Conservation (phyloP, 495 filamentous ascomycete genomes). For the Penicillium argentinense region DNA sequence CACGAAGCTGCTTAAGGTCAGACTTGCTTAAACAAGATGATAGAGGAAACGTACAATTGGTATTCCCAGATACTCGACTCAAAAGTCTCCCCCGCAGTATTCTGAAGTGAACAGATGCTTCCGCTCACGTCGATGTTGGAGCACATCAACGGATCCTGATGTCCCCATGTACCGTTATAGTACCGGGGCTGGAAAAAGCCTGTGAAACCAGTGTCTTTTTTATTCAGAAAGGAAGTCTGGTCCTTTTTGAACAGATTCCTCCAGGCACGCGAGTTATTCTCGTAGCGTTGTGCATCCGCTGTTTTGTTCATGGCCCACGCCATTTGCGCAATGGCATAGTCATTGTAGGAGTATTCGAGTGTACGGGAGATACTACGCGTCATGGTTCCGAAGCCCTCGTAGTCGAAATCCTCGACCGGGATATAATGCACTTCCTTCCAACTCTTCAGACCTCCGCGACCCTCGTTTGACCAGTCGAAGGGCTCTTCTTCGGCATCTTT, state of each 20-base stretch:
- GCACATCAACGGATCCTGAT: constrained; percentile 55
- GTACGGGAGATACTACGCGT: constrained; percentile 67
- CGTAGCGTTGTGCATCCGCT: constrained; percentile 58
- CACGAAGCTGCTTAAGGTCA: constrained; percentile 48
- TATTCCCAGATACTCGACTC: constrained; percentile 73
- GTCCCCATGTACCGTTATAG: constrained; percentile 57
- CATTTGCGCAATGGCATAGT: constrained; percentile 60
- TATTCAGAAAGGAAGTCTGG: constrained; percentile 45
- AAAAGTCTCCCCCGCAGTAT: constrained; percentile 56
- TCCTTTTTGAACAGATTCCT: constrained; percentile 65
- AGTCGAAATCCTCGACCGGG: constrained; percentile 69
- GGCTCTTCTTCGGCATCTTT: constrained; percentile 68
- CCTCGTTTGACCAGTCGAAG: constrained; percentile 68
- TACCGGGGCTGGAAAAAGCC: constrained; percentile 70
- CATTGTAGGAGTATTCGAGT: constrained; percentile 70
- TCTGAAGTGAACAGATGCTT: constrained; percentile 64
- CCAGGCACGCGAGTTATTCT: constrained; percentile 63
- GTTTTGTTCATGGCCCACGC: constrained; percentile 55
- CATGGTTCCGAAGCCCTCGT: constrained; percentile 70
- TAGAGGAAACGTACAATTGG: constrained; percentile 49
- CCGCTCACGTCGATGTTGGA: constrained; percentile 43
- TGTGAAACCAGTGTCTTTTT: constrained; percentile 48
- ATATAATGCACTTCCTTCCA: constrained; percentile 69
- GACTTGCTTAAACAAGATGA: neutral
- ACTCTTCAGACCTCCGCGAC: constrained; percentile 69